Conservation (phyloP, 352 stramenopile genomes). For the Phytophthora lateralis region DNA sequence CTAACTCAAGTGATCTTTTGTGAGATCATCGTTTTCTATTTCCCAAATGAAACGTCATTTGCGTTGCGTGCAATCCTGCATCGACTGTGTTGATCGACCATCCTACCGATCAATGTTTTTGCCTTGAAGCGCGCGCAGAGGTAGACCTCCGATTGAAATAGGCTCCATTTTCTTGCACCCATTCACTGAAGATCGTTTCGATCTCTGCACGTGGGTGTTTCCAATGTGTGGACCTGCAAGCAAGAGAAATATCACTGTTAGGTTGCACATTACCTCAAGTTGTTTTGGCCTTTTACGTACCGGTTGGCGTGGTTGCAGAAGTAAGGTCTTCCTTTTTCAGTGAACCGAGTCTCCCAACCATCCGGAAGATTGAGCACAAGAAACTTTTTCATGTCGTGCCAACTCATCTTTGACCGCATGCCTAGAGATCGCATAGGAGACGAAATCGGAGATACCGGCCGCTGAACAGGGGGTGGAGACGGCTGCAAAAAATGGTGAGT, state of each 20-base stretch:
- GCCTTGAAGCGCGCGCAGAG: constrained; percentile 16
- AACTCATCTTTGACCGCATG: constrained; percentile 52
- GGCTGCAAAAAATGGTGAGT: constrained; percentile 21
- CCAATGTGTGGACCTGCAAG: constrained; percentile 79
- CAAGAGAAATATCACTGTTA: not conserved
- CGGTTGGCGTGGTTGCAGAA: constrained; percentile 81
- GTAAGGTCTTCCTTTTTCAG: constrained; percentile 80
- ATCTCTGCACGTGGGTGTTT: constrained; percentile 81
- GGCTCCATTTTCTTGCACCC: constrained; percentile 68
- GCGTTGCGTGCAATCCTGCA: not conserved
- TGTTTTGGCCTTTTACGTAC: constrained; percentile 28
- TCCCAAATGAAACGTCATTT: constrained; percentile 23
- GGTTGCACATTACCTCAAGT: not conserved
- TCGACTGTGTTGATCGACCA: not conserved
- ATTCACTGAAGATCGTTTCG: constrained; percentile 76
- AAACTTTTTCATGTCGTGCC: constrained; percentile 82
- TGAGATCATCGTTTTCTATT: constrained; percentile 16
- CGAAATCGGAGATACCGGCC: constrained; percentile 24
- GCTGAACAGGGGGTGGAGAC: constrained; percentile 13
- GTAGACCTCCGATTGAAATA: constrained; percentile 47
- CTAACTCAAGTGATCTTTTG: constrained; percentile 9
- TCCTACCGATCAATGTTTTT: constrained; percentile 12
- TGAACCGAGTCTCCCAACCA: constrained; percentile 85
- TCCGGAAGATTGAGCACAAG: constrained; percentile 70
- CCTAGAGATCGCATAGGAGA: constrained; percentile 31